Conservation (phyloP, 179 eudicot genomes). For the Dionaea muscipula region DNA sequence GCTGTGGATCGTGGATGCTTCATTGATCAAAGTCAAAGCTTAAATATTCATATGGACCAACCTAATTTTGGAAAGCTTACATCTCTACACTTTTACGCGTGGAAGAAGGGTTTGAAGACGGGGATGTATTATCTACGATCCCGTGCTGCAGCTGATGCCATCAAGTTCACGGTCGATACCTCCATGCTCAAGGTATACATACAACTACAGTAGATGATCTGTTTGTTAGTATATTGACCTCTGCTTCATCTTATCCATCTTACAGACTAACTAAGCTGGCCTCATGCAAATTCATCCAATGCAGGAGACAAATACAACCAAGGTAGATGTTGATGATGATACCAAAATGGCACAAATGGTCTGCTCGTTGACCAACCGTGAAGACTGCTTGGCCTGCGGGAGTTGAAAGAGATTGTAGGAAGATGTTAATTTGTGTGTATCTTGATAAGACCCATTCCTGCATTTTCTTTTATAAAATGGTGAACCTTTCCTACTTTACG, state of each 20-base stretch:
- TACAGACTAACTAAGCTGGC: not conserved
- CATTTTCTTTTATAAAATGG: no score
- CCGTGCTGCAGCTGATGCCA: slow-evolving; percentile 91
- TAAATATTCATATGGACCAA: slow-evolving; percentile 87
- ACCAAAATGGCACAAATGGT: slow-evolving; percentile 57
- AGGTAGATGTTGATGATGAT: slow-evolving; percentile 34
- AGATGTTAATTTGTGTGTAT: no score
- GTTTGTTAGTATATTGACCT: not conserved
- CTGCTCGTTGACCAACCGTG: slow-evolving; percentile 66
- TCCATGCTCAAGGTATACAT: slow-evolving; percentile 42
- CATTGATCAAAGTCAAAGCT: slow-evolving; percentile 87
- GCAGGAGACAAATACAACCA: slow-evolving; percentile 34
- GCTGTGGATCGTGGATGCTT: slow-evolving; percentile 81
- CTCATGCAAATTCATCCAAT: not conserved
- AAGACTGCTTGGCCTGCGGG: slow-evolving; percentile 78
- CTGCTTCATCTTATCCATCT: not conserved
- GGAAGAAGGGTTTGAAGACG: slow-evolving; percentile 79
- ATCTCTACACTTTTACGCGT: slow-evolving; percentile 76
- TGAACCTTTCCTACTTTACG: no score
- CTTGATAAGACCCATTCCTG: no score
- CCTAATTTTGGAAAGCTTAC: slow-evolving; percentile 75
- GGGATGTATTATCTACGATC: slow-evolving; percentile 85
- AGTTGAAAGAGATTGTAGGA: no score
- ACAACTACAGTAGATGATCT: not conserved
- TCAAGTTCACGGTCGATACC: slow-evolving; percentile 81